Evolutionary conservation across 192 early-diverging fungal species (phyloP), one percentile per base, ranked within the genome.

Genomic region (Coemansia sp.): DNA sequence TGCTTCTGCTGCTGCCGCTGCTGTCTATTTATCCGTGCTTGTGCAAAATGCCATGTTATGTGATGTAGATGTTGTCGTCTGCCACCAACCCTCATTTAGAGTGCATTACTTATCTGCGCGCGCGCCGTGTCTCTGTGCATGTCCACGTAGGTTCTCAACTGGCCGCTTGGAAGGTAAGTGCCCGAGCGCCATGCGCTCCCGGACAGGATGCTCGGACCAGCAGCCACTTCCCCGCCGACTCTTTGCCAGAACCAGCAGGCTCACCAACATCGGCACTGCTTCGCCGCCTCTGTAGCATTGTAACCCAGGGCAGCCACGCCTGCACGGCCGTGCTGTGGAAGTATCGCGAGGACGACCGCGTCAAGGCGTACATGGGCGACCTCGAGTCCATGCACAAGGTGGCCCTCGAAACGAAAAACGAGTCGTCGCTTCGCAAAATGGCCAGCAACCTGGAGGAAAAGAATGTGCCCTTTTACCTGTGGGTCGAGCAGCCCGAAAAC

Each of bases 401-500:
- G 1, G 77, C 82, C 7, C 64, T 91, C 17, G 83, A 87, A 74
- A 78, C 84, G 23, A 91, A 91, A 53, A 85, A 89, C 54, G 56
- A 80, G 10, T 60, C 76, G 35, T 82, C 86, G 8, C 48, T 91
- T 18, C 66, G 79, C 39, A 73, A 78, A 27, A 51, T 88, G 25
- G 77, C 77, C 13, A 71, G 66, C 8, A 74, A 64, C 22, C 76
- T 90, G 9, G 60, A 77, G 44, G 53, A 67, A 26, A 53, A 83
- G 38, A 46, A 71, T 27, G 78, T 89, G 10, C 81, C 82, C 13
- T 80, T 77, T 36, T 58, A 85, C 33, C 64, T 80, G 46, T 90
- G 88, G 88, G 76, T 73, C 18, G 88, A 90, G 53, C 83, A 85
- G 46, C 88, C 88, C 13, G 88, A 90, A 28, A 87, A 88, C 66